A percentile compares a stretch with the other conserved stretches of the same genome.
These are phyloP conservation scores for Ciborinia camelliae DNA, from an alignment of 2,329 filamentous ascomycete genomes.

Conservation along the genomic window DNA sequence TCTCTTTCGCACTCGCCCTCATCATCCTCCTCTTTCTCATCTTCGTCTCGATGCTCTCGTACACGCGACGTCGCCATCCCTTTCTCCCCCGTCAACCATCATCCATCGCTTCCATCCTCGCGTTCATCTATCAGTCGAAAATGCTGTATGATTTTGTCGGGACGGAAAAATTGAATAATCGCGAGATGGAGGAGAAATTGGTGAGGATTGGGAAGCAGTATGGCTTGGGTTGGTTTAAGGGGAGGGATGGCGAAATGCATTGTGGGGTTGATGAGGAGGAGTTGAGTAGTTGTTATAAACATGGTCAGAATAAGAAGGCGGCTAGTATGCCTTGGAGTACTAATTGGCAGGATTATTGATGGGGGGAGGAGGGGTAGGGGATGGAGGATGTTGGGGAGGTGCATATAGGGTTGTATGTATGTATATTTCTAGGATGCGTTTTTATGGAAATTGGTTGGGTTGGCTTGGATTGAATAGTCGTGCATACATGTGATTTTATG, in stretches of 20 bases:
- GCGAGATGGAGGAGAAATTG: constrained; percentile 59
- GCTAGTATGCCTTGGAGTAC: constrained; percentile 35
- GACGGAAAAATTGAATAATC: constrained; percentile 52
- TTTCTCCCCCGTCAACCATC: constrained; percentile 71
- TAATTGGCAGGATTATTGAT: constrained; percentile 34
- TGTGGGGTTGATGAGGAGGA: constrained; percentile 77
- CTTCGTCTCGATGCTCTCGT: constrained; percentile 56
- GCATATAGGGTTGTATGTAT: not conserved
- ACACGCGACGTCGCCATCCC: constrained; percentile 59
- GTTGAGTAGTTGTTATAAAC: constrained; percentile 61
- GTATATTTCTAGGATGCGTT: too few species aligned
- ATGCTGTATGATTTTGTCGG: constrained; percentile 77
- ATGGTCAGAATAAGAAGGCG: constrained; percentile 41
- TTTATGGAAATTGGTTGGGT: too few species aligned
- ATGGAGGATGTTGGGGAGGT: too few species aligned
- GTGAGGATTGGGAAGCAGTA: constrained; percentile 63
- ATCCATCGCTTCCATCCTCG: constrained; percentile 71
- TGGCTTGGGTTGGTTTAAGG: constrained; percentile 73
- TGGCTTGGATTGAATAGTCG: not conserved
- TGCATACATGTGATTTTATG: too few species aligned
- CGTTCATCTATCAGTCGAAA: constrained; percentile 75
- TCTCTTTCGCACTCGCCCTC: constrained; percentile 59
- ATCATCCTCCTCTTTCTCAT: constrained; percentile 59
- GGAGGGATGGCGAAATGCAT: constrained; percentile 69
- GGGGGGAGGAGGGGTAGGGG: not conserved